These are phyloP conservation scores for Pichia eremophila DNA, from an alignment of 805 yeast species.

Conservation along the genomic window DNA sequence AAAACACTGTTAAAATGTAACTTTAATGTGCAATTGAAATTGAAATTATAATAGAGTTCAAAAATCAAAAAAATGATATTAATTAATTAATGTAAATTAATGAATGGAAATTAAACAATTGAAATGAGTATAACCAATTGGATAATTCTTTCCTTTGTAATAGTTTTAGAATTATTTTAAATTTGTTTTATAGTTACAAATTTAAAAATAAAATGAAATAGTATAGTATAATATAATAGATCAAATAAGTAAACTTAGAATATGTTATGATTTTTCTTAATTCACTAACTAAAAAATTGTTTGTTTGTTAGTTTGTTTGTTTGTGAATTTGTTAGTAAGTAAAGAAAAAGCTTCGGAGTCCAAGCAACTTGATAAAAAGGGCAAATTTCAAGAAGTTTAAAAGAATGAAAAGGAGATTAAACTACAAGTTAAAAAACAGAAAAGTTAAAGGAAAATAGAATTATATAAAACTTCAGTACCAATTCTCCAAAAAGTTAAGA, in stretches of 20 bases:
- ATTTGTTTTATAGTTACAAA: no score
- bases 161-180: background rate
- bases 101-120: background rate
- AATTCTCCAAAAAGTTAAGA: no score
- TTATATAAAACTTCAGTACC: no score
- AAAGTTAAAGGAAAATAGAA: no score
- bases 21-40: no score
- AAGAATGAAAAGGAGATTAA: background rate
- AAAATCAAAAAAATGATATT: background rate
- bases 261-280: background rate
- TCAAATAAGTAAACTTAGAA: background rate
- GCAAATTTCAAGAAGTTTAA: background rate
- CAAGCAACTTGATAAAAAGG: background rate
- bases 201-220: background rate
- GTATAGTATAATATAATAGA: no score
- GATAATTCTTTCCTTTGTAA: no score
- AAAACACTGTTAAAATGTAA: constrained; percentile 2
- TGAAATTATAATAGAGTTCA: background rate
- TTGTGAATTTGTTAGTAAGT: background rate
- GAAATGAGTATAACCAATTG: background rate
- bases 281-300: background rate
- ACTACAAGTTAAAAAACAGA: no score
- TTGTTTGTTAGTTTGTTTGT: constrained; percentile 7
- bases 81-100: background rate
- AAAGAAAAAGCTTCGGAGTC: background rate